A percentile compares a stretch with the other conserved stretches of the same genome.
Conservation (phyloP, 345 rosid species). For the Carallia pectinifolia region DNA sequence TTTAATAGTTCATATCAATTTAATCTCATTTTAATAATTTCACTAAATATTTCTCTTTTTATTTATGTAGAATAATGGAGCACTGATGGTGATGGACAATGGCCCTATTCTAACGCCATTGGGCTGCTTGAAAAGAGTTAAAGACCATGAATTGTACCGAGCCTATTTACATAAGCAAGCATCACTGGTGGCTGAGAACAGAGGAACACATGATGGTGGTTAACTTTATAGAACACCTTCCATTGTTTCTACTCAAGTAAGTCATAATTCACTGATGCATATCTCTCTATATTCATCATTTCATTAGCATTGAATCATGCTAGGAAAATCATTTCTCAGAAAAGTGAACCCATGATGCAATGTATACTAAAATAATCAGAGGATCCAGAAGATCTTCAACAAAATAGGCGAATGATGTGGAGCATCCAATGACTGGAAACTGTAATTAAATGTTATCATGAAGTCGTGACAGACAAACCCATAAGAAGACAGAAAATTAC, state of each 20-base stretch:
- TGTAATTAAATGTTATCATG: not conserved
- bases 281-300: not conserved
- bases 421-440: slow-evolving; percentile 30
- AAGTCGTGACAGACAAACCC: slow-evolving; percentile 8
- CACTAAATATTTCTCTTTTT: too few species aligned
- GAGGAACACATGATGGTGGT: slow-evolving; percentile 1
- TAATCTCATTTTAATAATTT: too few species aligned
- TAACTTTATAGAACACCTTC: slow-evolving; percentile 2
- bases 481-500: not conserved
- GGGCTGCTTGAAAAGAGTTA: not conserved
- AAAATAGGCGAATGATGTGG: not conserved
- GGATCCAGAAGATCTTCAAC: slow-evolving; percentile 3
- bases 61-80: too few species aligned
- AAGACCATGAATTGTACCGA: slow-evolving; percentile 4
- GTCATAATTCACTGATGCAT: slow-evolving; percentile 20
- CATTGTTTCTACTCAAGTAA: not conserved
- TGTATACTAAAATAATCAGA: slow-evolving; percentile 5
- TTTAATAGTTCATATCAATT: too few species aligned
- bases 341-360: not conserved
- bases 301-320: too few species aligned
- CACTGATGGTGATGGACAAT: too few species aligned
- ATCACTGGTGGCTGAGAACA: slow-evolving; percentile 13
- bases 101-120: not conserved
- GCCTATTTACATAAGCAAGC: slow-evolving; percentile 16
- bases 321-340: too few species aligned